A percentile compares a stretch with the other conserved stretches of the same genome.
Evolutionary conservation across 2,329 filamentous ascomycete species (phyloP).

Genomic region (Pseudogymnoascus sp.): DNA sequence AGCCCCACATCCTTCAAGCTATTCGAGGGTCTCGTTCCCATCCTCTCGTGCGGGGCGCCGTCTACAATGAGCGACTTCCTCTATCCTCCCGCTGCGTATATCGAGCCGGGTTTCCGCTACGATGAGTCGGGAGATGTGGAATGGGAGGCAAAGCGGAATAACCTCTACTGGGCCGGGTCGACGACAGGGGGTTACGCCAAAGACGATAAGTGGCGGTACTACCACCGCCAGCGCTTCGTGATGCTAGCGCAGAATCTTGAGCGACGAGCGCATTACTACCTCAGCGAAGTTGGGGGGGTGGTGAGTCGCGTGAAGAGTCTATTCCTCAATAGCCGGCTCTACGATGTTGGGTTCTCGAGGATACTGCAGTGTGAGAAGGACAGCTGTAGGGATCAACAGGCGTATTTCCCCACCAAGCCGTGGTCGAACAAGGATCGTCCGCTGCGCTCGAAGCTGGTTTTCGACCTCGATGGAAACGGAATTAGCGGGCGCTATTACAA

Average conservation of each 20-base stretch:
- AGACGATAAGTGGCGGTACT: constrained; percentile 30
- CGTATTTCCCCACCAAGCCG: background rate
- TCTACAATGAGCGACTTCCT: constrained; percentile 45
- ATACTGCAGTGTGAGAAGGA: background rate
- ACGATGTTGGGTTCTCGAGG: background rate
- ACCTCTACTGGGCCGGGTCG: constrained; percentile 50
- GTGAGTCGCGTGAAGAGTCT: background rate
- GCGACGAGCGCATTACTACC: background rate
- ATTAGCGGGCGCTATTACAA: constrained; percentile 58
- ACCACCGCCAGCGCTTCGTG: constrained; percentile 43
- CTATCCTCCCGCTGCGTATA: constrained; percentile 43
- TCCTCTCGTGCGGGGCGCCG: constrained; percentile 36
- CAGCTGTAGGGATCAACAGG: background rate
- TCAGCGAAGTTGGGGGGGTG: background rate
- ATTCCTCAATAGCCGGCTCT: background rate
- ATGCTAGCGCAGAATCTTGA: constrained; percentile 22
- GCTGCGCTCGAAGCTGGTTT: background rate
- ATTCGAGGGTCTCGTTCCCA: constrained; percentile 33
- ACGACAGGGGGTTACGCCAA: constrained; percentile 41
- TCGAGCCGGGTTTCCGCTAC: constrained; percentile 37
- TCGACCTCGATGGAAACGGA: constrained; percentile 52
- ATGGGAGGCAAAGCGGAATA: constrained; percentile 43
- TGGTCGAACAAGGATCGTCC: background rate
- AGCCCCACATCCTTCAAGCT: constrained; percentile 36
- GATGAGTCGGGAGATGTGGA: constrained; percentile 31